These are phyloP conservation scores for Pezicula rhizophila DNA, from an alignment of 2,329 filamentous ascomycete genomes.

Conservation along the genomic window DNA sequence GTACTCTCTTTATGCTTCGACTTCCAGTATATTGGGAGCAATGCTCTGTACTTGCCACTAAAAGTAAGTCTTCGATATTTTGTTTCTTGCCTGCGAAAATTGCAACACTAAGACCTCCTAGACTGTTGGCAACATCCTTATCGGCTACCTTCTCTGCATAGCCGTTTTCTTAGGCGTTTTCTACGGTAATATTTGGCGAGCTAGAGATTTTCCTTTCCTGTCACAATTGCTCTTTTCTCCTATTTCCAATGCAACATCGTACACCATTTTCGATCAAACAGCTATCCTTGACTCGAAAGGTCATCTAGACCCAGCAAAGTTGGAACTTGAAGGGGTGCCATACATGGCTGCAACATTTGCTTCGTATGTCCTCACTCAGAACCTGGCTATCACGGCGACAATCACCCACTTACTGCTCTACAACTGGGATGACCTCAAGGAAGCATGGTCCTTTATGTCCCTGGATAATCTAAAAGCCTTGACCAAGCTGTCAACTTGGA, in stretches of 20 bases:
- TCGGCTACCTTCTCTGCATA: slow-evolving; percentile 19
- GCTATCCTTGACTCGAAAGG: slow-evolving; percentile 32
- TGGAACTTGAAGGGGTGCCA: slow-evolving; percentile 32
- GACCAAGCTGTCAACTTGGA: slow-evolving; percentile 7
- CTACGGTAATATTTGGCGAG: slow-evolving; percentile 34
- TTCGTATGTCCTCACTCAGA: slow-evolving; percentile 33
- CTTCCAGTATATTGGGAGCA: slow-evolving; percentile 32
- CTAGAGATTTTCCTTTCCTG: slow-evolving; percentile 34
- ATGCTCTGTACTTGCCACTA: slow-evolving; percentile 7
- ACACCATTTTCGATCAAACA: slow-evolving; percentile 35
- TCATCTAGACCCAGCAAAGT: slow-evolving; percentile 27
- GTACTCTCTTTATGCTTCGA: slow-evolving; percentile 33
- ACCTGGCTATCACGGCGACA: slow-evolving; percentile 38
- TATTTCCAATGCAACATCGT: slow-evolving; percentile 28
- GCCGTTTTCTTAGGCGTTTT: slow-evolving; percentile 29
- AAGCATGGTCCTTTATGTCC: slow-evolving; percentile 20
- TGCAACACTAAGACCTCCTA: slow-evolving; percentile 10
- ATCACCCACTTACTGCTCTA: slow-evolving; percentile 35
- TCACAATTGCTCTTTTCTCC: slow-evolving; percentile 33
- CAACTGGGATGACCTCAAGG: slow-evolving; percentile 31
- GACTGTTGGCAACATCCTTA: slow-evolving; percentile 25
- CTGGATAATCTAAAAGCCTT: slow-evolving; percentile 8
- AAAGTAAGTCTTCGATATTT: slow-evolving; percentile 22
- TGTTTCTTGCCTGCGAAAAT: no score
- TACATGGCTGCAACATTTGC: slow-evolving; percentile 33